These are phyloP conservation scores for Phytophthora sojae DNA, from an alignment of 352 stramenopile genomes.

Conservation along the genomic window DNA sequence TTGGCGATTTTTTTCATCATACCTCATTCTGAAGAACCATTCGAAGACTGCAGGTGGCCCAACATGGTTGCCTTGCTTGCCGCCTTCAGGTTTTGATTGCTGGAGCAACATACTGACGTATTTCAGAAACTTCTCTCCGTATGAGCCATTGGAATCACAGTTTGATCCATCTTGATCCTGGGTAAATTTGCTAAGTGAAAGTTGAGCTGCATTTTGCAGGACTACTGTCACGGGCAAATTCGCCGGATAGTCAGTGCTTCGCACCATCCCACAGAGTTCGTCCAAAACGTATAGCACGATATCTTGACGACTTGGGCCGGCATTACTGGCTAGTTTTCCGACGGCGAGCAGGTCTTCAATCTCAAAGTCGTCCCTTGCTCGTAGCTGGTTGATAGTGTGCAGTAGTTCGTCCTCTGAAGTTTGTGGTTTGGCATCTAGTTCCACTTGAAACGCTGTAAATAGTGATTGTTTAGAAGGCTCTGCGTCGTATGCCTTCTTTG, in stretches of 20 bases:
- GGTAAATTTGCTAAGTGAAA: conserved; percentile 50
- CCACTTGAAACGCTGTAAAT: conserved; percentile 60
- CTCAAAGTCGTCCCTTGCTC: conserved; percentile 68
- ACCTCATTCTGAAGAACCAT: conserved; percentile 88
- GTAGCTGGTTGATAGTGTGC: conserved; percentile 46
- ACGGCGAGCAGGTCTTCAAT: conserved; percentile 65
- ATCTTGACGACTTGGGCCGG: conserved; percentile 39
- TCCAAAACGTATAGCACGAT: conserved; percentile 62
- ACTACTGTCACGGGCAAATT: conserved; percentile 48
- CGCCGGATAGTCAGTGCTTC: conserved; percentile 13
- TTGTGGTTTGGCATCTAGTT: conserved; percentile 30
- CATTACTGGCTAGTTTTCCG: conserved; percentile 48
- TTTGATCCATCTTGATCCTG: conserved; percentile 7
- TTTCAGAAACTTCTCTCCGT: conserved; percentile 47
- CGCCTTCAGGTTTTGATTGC: conserved; percentile 14
- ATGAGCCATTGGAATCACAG: conserved; percentile 20
- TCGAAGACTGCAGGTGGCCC: conserved; percentile 61
- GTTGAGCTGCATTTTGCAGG: conserved; percentile 76
- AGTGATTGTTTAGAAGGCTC: conserved; percentile 72
- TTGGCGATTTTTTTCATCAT: not conserved
- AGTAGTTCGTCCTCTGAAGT: conserved; percentile 20
- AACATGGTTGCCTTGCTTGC: conserved; percentile 15
- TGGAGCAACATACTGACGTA: conserved; percentile 57
- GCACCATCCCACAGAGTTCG: conserved; percentile 45
- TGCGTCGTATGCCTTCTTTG: conserved; percentile 51